Base-by-base conservation (phyloP, 495 filamentous ascomycete species). In the Neurospora tetraspora region DNA sequence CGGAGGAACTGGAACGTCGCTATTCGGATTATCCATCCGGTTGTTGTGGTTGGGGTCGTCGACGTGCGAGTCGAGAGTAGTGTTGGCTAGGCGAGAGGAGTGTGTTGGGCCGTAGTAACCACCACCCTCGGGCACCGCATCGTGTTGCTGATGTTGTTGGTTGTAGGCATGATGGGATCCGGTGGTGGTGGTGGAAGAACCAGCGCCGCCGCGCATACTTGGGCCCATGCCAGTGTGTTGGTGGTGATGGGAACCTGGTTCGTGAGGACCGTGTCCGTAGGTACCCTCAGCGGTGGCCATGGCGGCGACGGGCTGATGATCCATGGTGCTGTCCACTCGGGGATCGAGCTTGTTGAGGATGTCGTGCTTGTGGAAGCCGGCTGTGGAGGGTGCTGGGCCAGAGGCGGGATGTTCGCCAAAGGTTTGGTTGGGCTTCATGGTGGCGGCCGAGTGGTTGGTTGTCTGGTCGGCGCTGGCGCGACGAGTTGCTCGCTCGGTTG, bases 291-390 rank as follows among this genome's bases (percentile, higher is more conserved):
- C 77, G 40, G 16, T 16, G 7, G 16, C 23, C n/a, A 23, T 18
- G 34, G 73, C 75, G 40, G 74, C 73, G 34, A 76, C 59, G 20
- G 77, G 71, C 4, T 70, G 59, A 71, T 84, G 77, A 78, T 88
- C 82, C 27, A 81, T 79, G 23, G 85, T 83, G 68, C 91, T 76
- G 81, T 87, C 89, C 68, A 92, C 86, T 68, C 73, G 71, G 1
- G 79, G 80, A 79, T 92, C 92, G 77, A 91, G 84, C 75, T 92
- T 93, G 84, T 93, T 87, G 73, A 92, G 78, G 43, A 92, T 73
- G 74, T 85, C 82, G 59, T 89, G 90, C 85, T 76, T 77, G 80
- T 89, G 88, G 37, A 84, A 87, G 16, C 86, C 86, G 5, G 77
- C 75, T 0, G 79, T 81, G 11, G 77, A 76, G 16, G 74, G 76